Base-by-base conservation (phyloP, 768 basidiomycete species). In the Amanita rimosa region DNA sequence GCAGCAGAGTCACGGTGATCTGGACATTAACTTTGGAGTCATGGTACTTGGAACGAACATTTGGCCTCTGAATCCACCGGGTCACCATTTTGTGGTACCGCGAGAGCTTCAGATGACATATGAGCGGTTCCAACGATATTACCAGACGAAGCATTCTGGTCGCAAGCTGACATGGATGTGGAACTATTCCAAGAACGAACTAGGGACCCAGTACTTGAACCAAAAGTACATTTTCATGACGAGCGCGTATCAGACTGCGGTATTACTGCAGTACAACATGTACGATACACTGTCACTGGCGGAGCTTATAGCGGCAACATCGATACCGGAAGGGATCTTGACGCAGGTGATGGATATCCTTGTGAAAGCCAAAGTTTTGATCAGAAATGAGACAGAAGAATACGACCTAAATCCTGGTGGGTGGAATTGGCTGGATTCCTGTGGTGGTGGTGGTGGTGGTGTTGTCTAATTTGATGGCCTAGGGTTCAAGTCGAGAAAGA, bases 181-280 rank as follows among this genome's bases (percentile, higher is more conserved):
- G 96, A 95, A 97, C 60, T 90, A 94, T 63, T 92, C 84, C 48
- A 95, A 95, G 71, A 94, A 94, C 67, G 96, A 99, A 62, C 76
- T 99, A 5, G 80, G 85, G 49, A 94, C 94, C 54, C 93, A 87
- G 60, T 92, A 96, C 66, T 73, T 90, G 47, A 84, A 83, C 59
- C 91, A 93, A 66, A 96, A 93, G 65, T 97, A 97, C 69, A 92
- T 95, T 57, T 70, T 98, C 61, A 89, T 93, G 83, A 91, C 90
- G 27, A 93, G 88, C 57, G 79, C 92, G 7, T 97, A 86, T 67
- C 96, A 99, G 66, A 89, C 88, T 78, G 88, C 89, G 8, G 83
- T 98, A n/a, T 73, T 98, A 33, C 63, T 92, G 51, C 92, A 93
- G 61, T 99, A 91, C 73, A 99, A 98, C 69, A 78, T 79, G 52